These are phyloP conservation scores for Ogataea nakhonphanomensis DNA, from an alignment of 805 yeast species.

Conservation along the genomic window DNA sequence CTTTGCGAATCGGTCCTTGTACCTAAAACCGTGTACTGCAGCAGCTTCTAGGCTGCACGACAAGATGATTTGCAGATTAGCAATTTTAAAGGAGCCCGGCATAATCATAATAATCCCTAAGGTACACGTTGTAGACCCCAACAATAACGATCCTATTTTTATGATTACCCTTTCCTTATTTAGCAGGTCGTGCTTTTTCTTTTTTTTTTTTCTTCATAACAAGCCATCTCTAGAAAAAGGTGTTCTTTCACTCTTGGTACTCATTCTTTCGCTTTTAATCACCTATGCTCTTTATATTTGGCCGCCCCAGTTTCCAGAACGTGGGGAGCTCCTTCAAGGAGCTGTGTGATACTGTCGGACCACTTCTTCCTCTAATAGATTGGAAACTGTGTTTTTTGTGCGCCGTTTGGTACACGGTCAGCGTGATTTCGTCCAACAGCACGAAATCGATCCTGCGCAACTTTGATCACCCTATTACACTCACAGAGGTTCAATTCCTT, in stretches of 20 bases:
- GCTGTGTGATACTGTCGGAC: conserved; percentile 8
- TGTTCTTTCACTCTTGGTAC: not conserved
- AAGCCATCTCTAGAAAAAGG: conserved; percentile 3
- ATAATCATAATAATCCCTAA: no score
- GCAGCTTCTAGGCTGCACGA: no score
- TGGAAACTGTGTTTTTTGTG: conserved; percentile 46
- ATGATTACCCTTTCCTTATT: conserved; percentile 1
- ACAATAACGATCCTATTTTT: not conserved
- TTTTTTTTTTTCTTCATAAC: conserved; percentile 1
- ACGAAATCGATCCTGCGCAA: conserved; percentile 70
- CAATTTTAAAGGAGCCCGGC: no score
- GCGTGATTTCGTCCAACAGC: conserved; percentile 78
- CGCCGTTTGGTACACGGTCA: conserved; percentile 71
- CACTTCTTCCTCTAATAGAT: conserved; percentile 25
- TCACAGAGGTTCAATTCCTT: conserved; percentile 83
- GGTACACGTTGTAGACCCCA: no score
- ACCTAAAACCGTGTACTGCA: no score
- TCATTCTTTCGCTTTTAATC: conserved; percentile 4
- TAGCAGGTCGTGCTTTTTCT: not conserved
- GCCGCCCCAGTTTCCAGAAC: conserved; percentile 11
- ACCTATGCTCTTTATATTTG: conserved; percentile 17
- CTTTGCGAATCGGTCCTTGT: no score
- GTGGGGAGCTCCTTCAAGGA: conserved; percentile 7
- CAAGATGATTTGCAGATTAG: no score
- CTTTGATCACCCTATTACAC: conserved; percentile 79